Evolutionary conservation across 1,139 yeast genomes (phyloP), one percentile per base, ranked within the genome.

Genomic region (Geotrichum europaeum): DNA sequence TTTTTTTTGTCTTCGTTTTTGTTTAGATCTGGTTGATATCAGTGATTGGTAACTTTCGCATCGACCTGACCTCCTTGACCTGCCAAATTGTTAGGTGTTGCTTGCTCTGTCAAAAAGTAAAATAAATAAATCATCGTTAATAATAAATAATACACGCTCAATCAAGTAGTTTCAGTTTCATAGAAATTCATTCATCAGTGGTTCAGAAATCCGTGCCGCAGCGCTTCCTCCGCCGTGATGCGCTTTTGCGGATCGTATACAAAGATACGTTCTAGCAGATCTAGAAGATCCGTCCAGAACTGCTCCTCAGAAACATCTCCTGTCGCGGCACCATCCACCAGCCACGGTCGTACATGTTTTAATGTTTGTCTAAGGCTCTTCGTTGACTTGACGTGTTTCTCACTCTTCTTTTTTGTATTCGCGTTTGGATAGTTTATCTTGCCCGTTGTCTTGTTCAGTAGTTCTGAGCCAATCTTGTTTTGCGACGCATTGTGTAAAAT

Each of bases 241-340:
- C 99, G 82, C 64, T 81, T 74, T 59, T 75, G 75, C 13, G 98
- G 97, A 68, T 92, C 89, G 56, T 89, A 92, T 18, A 86, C 83
- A 65, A 94, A 80, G 83, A 94, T 89, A 65, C 78, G 78, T 55
- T 78, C 73, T 49, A 94, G 81, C 64, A 94, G 79, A 73, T 91
- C 94, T 57, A 73, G 53, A 62, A 78, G 76, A 56, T 65, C 65
- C 24, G 64, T 73, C 73, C 83, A 81, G 68, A 83, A 81, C 57
- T 73, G 78, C 18, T 74, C 62, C 56, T 71, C 68, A 20, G 59
- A 43, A 66, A 40, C 18, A 15, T 40, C 47, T 7, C 47, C 47
- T 18, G 47, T 7, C 25, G 43, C 6, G 28, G 30, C 36, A 30
- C 59, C 51, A 15, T 65, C 58, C 47, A 51, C 62, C 62, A 64